These are phyloP conservation scores for Sporisorium exsertum DNA, from an alignment of 1,284 basidiomycete species.

Conservation along the genomic window DNA sequence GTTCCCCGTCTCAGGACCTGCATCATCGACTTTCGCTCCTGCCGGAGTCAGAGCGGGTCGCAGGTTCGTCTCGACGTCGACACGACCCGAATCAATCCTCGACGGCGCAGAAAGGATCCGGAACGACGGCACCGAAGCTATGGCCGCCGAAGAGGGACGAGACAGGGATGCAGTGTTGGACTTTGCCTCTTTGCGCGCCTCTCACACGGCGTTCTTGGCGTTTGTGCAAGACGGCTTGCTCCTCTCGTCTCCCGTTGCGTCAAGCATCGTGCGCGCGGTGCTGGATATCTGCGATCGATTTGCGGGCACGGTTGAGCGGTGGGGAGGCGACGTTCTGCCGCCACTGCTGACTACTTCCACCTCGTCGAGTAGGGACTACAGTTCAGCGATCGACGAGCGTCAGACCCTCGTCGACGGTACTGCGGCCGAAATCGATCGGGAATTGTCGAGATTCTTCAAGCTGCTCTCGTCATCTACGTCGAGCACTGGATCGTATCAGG, in stretches of 20 bases:
- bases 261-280: constrained; percentile 77
- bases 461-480: constrained; percentile 27
- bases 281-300: constrained; percentile 85
- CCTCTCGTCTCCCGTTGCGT: constrained; percentile 75
- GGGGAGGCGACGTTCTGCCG: constrained; percentile 91
- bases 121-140: constrained; percentile 10
- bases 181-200: constrained; percentile 82
- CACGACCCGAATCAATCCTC: constrained; percentile 31
- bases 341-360: constrained; percentile 74
- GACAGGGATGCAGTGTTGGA: constrained; percentile 71
- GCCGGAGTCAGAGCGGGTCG: constrained; percentile 18
- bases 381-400: constrained; percentile 77
- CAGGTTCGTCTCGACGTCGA: constrained; percentile 35
- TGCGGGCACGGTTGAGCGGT: constrained; percentile 80
- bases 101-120: constrained; percentile 35
- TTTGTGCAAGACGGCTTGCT: constrained; percentile 83
- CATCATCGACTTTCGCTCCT: constrained; percentile 12
- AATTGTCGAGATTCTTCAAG: constrained; percentile 38
- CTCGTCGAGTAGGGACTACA: constrained; percentile 73
- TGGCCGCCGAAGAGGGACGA: constrained; percentile 55
- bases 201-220: constrained; percentile 84
- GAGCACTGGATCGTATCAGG: neutral
- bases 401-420: constrained; percentile 78
- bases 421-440: constrained; percentile 74
- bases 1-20: constrained; percentile 46